Evolutionary conservation across 345 rosid species (phyloP), one percentile per base, ranked within the genome.

Genomic region (Syzygium oleosum): DNA sequence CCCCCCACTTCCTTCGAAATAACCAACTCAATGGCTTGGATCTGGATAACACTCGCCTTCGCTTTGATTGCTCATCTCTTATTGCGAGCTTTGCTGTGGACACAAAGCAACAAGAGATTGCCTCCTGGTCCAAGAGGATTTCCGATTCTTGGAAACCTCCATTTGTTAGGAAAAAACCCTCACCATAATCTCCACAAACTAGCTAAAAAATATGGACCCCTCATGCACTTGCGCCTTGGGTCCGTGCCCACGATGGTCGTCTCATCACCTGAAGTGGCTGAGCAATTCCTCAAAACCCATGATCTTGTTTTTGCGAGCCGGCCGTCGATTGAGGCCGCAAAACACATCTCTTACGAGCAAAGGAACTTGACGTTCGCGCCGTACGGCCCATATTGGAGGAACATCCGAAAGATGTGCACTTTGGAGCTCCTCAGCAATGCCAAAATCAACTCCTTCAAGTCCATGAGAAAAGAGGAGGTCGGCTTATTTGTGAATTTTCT

Each of bases 81-180:
- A 15, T 29, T 63, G 73, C 73, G 31, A 23, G 93, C 92, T 85
- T 89, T 23, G 23, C 86, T 90, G 92, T 17, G 88, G 19, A 46
- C 87, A 11, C 91, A 90, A 10, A 51, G 87, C 77, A 88, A 86
- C 3, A 93, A 92, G 52, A 90, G 17, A 51, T 51, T 87, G n/a
- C 92, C 94, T 43, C 95, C 95, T 6, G 93, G 95, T 16, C 93
- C 95, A 2, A 85, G 31, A 56, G 93, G 93, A 31, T 58, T 89
- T 15, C 95, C 94, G 0, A 73, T 92, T 12, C 73, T 92, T 1
- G 94, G 93, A 51, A 89, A 59, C 91, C 91, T 93, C 79, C 91
- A 84, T 25, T 34, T 87, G 85, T 13, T 91, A n/a, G 94, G 94
- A 1, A 19, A 90, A 34, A 49, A 55, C 22, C 92, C 94, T 23